Evolutionary conservation across 2,329 filamentous ascomycete genomes (phyloP).

Genomic region (Aureobasidium sp.): DNA sequence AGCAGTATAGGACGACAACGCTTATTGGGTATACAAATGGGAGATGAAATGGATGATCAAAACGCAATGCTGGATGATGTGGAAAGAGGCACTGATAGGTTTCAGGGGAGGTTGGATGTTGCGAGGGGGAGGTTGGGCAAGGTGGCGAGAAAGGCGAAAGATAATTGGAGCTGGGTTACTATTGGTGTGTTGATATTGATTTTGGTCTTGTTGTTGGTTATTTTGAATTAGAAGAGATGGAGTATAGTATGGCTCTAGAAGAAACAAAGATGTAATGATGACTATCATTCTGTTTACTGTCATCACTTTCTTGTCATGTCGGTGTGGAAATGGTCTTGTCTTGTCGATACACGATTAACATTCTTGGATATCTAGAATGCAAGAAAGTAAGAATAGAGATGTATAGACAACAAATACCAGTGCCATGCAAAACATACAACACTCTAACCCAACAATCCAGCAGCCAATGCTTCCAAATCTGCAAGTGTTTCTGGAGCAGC

Average conservation of each 20-base stretch:
- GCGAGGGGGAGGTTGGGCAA: conserved; percentile 77
- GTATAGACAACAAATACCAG: too few relatives aligned
- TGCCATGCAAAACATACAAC: neutral
- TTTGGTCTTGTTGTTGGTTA: conserved; percentile 76
- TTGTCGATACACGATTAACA: too few relatives aligned
- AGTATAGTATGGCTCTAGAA: too few relatives aligned
- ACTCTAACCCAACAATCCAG: conserved; percentile 63
- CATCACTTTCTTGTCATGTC: too few relatives aligned
- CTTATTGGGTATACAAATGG: conserved; percentile 95
- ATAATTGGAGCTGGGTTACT: conserved; percentile 91
- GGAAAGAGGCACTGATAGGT: conserved; percentile 83
- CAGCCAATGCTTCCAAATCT: conserved; percentile 81
- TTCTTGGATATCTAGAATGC: too few relatives aligned
- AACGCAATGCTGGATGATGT: conserved; percentile 91
- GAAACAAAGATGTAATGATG: too few relatives aligned
- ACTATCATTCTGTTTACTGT: too few relatives aligned
- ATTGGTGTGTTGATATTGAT: conserved; percentile 83
- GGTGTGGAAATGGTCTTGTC: too few relatives aligned
- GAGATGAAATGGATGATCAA: conserved; percentile 94
- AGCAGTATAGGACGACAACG: conserved; percentile 85
- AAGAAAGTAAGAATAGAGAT: neutral
- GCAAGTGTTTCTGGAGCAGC: conserved; percentile 83
- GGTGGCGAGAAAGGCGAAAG: conserved; percentile 78
- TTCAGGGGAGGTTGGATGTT: conserved; percentile 78
- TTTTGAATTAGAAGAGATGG: conserved; percentile 9